Percentiles rank a stretch among this genome's conserved stretches.
These are phyloP conservation scores for Daldinia sp. DNA, from an alignment of 2,329 filamentous ascomycete genomes.

Conservation along the genomic window DNA sequence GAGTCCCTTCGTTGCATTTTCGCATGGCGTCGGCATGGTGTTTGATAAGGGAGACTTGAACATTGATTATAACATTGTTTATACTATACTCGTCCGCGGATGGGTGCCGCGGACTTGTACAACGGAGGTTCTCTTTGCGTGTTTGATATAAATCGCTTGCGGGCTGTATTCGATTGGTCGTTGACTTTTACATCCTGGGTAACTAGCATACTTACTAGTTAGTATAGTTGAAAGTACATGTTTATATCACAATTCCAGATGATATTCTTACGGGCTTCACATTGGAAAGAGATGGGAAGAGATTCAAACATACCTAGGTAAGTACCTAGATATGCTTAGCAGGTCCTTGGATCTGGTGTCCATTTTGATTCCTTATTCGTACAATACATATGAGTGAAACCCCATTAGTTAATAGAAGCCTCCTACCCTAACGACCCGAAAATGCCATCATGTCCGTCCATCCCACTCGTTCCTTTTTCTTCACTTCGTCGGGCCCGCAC, in stretches of 20 bases:
- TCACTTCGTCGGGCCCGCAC: constrained; percentile 10
- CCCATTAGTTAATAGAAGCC: background rate
- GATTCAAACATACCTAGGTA: no score
- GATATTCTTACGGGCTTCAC: background rate
- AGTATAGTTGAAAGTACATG: background rate
- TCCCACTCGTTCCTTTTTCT: background rate
- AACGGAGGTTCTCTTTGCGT: constrained; percentile 16
- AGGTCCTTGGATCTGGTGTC: constrained; percentile 3
- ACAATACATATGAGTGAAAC: constrained; percentile 22
- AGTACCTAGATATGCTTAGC: background rate
- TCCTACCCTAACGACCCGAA: constrained; percentile 7
- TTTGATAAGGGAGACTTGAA: constrained; percentile 33
- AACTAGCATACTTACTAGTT: background rate
- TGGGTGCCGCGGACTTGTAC: constrained; percentile 3
- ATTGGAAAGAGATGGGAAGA: background rate
- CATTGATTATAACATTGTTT: constrained; percentile 19
- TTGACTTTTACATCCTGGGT: constrained; percentile 1
- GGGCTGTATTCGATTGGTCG: constrained; percentile 1
- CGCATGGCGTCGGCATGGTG: constrained; percentile 42
- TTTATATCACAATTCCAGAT: background rate
- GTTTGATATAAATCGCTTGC: constrained; percentile 16
- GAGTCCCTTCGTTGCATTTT: constrained; percentile 24
- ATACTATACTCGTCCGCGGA: constrained; percentile 21
- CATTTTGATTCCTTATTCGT: constrained; percentile 19
- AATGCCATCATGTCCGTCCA: constrained; percentile 3